These are phyloP conservation scores for Chenopodium suecicum DNA, from an alignment of 148 eudicot genomes.

Conservation along the genomic window DNA sequence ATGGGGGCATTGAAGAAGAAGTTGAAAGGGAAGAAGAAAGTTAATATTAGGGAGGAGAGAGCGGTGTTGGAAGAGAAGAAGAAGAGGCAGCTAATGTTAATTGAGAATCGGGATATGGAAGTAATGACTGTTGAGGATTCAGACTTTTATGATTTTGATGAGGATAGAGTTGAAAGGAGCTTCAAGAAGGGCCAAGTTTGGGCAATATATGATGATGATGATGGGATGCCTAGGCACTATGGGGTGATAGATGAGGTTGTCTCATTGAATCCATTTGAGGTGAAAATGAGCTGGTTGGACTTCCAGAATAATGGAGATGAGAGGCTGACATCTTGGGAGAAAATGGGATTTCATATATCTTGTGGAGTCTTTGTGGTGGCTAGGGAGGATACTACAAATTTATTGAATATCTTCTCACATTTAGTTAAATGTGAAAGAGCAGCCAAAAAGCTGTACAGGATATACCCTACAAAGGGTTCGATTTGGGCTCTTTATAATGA, in stretches of 20 bases:
- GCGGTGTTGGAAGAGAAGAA: slow-evolving; percentile 28
- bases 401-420: slow-evolving; percentile 77
- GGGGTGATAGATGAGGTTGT: slow-evolving; percentile 71
- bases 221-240: slow-evolving; percentile 94
- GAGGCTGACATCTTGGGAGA: slow-evolving; percentile 39
- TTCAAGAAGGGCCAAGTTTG: slow-evolving; percentile 87
- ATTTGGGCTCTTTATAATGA: slow-evolving; percentile 79
- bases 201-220: slow-evolving; percentile 86
- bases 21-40: slow-evolving; percentile 29
- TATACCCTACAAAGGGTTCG: slow-evolving; percentile 82
- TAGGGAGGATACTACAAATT: slow-evolving; percentile 37
- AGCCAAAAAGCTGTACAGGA: slow-evolving; percentile 64
- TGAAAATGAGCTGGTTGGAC: slow-evolving; percentile 69
- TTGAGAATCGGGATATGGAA: slow-evolving; percentile 43
- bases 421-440: slow-evolving; percentile 68
- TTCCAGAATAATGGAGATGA: slow-evolving; percentile 50
- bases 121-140: slow-evolving; percentile 79
- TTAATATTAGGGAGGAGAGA: slow-evolving; percentile 26
- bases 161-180: slow-evolving; percentile 69
- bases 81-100: slow-evolving; percentile 14
- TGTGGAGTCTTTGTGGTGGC: slow-evolving; percentile 81
- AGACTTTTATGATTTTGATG: slow-evolving; percentile 83
- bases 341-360: slow-evolving; percentile 51
- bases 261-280: slow-evolving; percentile 66
- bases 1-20: slow-evolving; percentile 41